These are phyloP conservation scores for Anacardium occidentale DNA, from an alignment of 345 rosid species.

Conservation along the genomic window DNA sequence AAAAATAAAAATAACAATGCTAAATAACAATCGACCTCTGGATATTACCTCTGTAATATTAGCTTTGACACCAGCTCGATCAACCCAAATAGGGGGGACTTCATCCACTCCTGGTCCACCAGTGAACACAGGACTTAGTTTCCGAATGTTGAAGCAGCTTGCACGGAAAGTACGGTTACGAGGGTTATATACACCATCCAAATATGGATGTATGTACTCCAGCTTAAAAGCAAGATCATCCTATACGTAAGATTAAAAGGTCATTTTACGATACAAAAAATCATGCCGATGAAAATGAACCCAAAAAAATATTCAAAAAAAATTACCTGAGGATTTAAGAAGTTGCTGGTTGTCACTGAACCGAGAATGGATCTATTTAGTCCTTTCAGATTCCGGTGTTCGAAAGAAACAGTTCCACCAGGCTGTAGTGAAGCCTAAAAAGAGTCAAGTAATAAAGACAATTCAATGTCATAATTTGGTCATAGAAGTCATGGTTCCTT, in stretches of 20 bases:
- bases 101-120: slow-evolving; percentile 98
- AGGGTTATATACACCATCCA: slow-evolving; percentile 75
- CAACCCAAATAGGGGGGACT: slow-evolving; percentile 99
- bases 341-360: slow-evolving; percentile 94
- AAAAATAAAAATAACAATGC: background rate
- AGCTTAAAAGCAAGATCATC: slow-evolving; percentile 99
- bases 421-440: slow-evolving; percentile 91
- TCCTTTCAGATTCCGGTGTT: slow-evolving; percentile 86
- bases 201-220: slow-evolving; percentile 94
- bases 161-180: slow-evolving; percentile 84
- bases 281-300: background rate
- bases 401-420: slow-evolving; percentile 97
- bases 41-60: slow-evolving; percentile 86
- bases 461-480: slow-evolving; percentile 7
- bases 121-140: slow-evolving; percentile 95
- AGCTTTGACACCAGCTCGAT: slow-evolving; percentile 92
- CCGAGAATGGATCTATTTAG: slow-evolving; percentile 92
- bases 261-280: background rate
- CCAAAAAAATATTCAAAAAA: slow-evolving; percentile 3
- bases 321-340: slow-evolving; percentile 85
- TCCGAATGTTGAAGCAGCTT: slow-evolving; percentile 94
- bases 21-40: slow-evolving; percentile 5
- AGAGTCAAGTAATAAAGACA: background rate
- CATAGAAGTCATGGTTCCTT: background rate
- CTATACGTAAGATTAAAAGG: slow-evolving; percentile 34